A percentile compares a stretch with the other conserved stretches of the same genome.
Evolutionary conservation across 805 yeast genomes (phyloP).

Genomic region (Babjeviella inositovora): DNA sequence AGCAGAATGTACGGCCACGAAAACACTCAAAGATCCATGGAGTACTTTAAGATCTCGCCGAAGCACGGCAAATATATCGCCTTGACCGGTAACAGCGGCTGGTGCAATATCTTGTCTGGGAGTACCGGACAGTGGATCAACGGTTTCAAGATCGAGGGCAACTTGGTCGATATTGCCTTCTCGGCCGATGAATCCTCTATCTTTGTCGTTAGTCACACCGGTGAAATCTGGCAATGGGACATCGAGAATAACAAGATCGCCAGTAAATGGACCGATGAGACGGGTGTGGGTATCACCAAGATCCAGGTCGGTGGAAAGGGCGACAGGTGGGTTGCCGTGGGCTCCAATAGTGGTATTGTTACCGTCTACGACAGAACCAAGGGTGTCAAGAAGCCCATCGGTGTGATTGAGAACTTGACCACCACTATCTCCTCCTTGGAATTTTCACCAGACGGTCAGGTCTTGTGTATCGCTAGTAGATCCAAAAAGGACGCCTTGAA

Average conservation of each 20-base stretch:
- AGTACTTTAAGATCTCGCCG: constrained; percentile 64
- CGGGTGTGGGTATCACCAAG: constrained; percentile 73
- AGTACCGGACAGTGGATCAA: constrained; percentile 72
- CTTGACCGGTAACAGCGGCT: constrained; percentile 74
- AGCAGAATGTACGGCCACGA: constrained; percentile 89
- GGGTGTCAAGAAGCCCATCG: constrained; percentile 30
- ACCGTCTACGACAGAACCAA: constrained; percentile 57
- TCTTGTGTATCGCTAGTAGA: constrained; percentile 73
- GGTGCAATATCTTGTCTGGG: constrained; percentile 73
- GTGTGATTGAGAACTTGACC: constrained; percentile 61
- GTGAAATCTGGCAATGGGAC: constrained; percentile 85
- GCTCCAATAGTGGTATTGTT: constrained; percentile 80
- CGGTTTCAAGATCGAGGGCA: constrained; percentile 84
- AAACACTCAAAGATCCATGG: constrained; percentile 70
- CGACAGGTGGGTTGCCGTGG: constrained; percentile 78
- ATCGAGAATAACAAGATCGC: constrained; percentile 29
- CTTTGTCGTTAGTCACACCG: constrained; percentile 50
- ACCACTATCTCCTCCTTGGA: constrained; percentile 61
- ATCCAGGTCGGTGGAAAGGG: constrained; percentile 55
- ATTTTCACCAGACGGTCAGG: constrained; percentile 81
- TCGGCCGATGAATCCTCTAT: constrained; percentile 26
- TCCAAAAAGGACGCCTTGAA: constrained; percentile 76
- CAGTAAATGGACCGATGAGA: constrained; percentile 71
- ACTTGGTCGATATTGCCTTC: constrained; percentile 69
- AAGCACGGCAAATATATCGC: constrained; percentile 63